Percentiles rank a stretch among this genome's conserved stretches.
These are phyloP conservation scores for Calonectria pseudoreteaudii DNA, from an alignment of 2,329 filamentous ascomycete species.

Conservation along the genomic window DNA sequence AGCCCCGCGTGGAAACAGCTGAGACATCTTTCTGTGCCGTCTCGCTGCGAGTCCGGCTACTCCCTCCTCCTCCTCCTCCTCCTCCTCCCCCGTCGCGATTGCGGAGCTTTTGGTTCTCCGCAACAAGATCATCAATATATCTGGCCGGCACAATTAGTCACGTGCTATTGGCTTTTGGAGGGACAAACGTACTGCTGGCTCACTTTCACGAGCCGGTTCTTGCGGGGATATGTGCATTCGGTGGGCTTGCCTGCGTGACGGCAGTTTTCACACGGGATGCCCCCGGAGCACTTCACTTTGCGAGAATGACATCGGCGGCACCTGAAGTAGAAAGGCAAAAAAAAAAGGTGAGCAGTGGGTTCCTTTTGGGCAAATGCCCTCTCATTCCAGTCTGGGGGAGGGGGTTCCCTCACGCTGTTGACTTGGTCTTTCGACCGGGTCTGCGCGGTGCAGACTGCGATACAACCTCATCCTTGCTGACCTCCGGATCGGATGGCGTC, in stretches of 20 bases:
- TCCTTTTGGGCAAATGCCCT: not conserved
- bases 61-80: conserved; percentile 10
- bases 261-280: conserved; percentile 49
- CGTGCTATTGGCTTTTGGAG: no score
- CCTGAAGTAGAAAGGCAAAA: conserved; percentile 12
- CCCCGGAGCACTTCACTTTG: conserved; percentile 51
- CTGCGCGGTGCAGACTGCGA: conserved; percentile 26
- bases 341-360: not conserved
- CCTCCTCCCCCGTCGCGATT: conserved; percentile 23
- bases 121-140: conserved; percentile 50
- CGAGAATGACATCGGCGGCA: conserved; percentile 49
- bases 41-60: conserved; percentile 31
- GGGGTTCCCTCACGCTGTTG: conserved; percentile 36
- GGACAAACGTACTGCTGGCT: conserved; percentile 42
- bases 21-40: conserved; percentile 25
- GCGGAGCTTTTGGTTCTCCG: conserved; percentile 47
- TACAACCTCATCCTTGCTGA: conserved; percentile 30
- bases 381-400: not conserved
- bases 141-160: conserved; percentile 27
- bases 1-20: conserved; percentile 3
- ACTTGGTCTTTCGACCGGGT: conserved; percentile 40
- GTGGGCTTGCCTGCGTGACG: conserved; percentile 43
- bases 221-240: conserved; percentile 49
- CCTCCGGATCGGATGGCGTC: conserved; percentile 35
- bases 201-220: conserved; percentile 48